Conservation (phyloP, 306 rosid genomes). For the Glycyrrhiza uralensis region DNA sequence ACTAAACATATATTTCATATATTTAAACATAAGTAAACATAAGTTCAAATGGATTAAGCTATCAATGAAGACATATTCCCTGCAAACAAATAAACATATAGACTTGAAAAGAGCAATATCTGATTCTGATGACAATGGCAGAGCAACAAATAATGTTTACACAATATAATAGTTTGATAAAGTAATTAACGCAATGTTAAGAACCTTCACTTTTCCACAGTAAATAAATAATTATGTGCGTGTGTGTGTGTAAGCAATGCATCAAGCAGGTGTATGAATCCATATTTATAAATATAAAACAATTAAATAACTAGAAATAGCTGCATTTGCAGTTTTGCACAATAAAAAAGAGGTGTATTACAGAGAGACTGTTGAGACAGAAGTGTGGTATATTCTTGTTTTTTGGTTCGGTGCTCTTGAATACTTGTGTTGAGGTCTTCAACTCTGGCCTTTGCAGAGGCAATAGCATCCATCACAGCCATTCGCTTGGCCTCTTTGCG, state of each 20-base stretch:
- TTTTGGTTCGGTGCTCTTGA: conserved; percentile 47
- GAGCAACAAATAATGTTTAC: background rate
- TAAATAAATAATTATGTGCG: background rate
- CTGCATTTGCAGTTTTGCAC: too few relatives aligned
- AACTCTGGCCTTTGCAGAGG: conserved; percentile 49
- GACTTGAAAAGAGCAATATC: background rate
- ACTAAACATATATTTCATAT: background rate
- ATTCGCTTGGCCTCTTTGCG: conserved; percentile 78
- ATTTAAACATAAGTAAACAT: background rate
- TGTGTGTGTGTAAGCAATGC: too few relatives aligned
- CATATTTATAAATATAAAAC: background rate
- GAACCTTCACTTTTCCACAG: background rate
- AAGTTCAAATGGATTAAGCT: background rate
- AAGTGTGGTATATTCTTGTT: conserved; percentile 45
- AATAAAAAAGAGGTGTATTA: conserved; percentile 25
- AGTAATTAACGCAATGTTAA: background rate
- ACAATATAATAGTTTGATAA: background rate
- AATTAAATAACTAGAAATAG: background rate
- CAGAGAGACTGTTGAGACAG: conserved; percentile 53
- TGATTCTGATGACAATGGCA: background rate
- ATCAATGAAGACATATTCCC: background rate
- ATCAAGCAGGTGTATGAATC: background rate
- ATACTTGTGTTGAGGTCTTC: conserved; percentile 45
- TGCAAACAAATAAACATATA: background rate
- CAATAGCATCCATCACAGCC: conserved; percentile 62